Base-by-base conservation (phyloP, 2,329 filamentous ascomycete genomes). In the Epichloe glyceriae region DNA sequence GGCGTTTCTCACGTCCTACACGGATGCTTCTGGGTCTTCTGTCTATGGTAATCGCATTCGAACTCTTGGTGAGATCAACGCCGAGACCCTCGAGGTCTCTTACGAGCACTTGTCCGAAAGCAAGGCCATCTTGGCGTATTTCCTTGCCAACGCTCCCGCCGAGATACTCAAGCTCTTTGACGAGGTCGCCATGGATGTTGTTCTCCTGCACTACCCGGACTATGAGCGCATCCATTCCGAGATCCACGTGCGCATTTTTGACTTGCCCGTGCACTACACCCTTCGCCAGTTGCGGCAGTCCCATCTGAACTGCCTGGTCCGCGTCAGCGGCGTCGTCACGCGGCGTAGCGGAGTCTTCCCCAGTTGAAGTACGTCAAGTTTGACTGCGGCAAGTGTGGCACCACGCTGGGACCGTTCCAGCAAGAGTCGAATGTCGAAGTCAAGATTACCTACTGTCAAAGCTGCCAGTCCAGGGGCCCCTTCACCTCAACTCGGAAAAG, bases 321-420 rank as follows among this genome's bases (percentile, higher is more conserved):
- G 91, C 49, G 93, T 98, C 50, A 90, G 86, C 59, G 93, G 93
- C 58, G 93, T 98, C 4, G 93, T 98, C 30, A 98, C 93, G 35
- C 83, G 93, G 56, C 82, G 93, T 58, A 94, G 85, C 26, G 93
- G 93, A 51, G 94, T 98, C 46, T 98, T 98, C 66, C 93, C 93
- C 93, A 98, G 70, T 75, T 98, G 54, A 97, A 97, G 68, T 96
- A 97, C 67, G 88, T 98, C 71, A 95, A 96, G 70, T 97, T 98
- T 63, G 88, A 96, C 70, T 98, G 93, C 70, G 82, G 76, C 52
- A 98, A 96, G 70, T 98, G 93, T 62, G 87, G 88, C 54, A 79
- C 87, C 44, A 95, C 89, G 0, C 78, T 98, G 3, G 93, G 93
- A 1, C 93, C 93, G 17, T 98, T 96, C 73, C 91, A 95, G 64